phyloP scores from a whole-genome alignment of 2,329 filamentous ascomycete genomes.

The Penicillium sp. region DNA sequence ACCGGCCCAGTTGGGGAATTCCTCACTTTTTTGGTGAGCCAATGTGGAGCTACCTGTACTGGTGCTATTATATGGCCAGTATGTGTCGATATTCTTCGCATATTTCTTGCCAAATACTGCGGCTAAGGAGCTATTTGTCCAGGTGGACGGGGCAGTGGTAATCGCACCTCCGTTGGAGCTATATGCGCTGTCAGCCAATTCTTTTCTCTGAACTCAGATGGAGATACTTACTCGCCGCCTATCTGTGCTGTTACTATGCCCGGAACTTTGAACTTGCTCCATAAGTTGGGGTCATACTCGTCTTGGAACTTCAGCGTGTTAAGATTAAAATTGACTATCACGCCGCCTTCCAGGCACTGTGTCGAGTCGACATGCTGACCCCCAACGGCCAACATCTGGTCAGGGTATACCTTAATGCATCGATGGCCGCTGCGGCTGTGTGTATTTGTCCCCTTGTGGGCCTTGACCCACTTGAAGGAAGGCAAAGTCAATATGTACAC shows the following conservation, averaged over 20 bases:
- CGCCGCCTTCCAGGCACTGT: constrained; percentile 16
- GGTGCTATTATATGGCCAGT: constrained; percentile 57
- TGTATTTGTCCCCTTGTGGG: constrained; percentile 14
- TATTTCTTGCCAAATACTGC: constrained; percentile 58
- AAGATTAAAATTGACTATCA: constrained; percentile 21
- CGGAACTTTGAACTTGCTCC: constrained; percentile 19
- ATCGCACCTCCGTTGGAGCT: constrained; percentile 37
- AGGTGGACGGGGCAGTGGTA: constrained; percentile 34
- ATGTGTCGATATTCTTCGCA: constrained; percentile 54
- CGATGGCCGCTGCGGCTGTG: constrained; percentile 20
- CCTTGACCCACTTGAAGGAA: constrained; percentile 23
- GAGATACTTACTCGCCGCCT: constrained; percentile 35
- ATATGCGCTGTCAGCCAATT: not conserved
- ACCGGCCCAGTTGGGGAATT: constrained; percentile 57
- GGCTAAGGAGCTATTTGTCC: constrained; percentile 51
- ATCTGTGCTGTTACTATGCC: constrained; percentile 30
- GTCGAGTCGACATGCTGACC: constrained; percentile 10
- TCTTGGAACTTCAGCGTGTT: constrained; percentile 19
- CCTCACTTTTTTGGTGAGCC: constrained; percentile 17
- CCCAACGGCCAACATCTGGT: constrained; percentile 21
- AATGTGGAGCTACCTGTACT: not conserved
- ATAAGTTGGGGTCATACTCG: constrained; percentile 15
- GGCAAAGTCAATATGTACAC: constrained; percentile 25
- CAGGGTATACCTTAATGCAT: constrained; percentile 21
- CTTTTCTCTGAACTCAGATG: rapidly evolving